Percentiles rank a stretch among this genome's conserved stretches.
Evolutionary conservation across 2,329 filamentous ascomycete species (phyloP).

Genomic region (Pseudonectria foliicola): DNA sequence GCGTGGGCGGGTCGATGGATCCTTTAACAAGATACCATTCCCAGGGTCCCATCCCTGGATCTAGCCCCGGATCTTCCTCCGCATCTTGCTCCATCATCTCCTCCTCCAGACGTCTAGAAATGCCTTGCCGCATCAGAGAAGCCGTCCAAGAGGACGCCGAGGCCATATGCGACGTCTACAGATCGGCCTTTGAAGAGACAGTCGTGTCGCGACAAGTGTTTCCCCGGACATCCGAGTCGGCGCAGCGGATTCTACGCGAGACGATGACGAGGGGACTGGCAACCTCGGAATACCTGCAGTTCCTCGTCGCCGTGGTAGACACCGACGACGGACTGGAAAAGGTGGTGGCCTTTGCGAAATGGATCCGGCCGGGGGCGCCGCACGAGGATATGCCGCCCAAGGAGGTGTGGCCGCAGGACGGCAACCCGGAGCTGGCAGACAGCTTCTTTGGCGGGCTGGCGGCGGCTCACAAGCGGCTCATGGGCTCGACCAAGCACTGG

Average conservation of each 20-base stretch:
- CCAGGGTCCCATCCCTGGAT: too few relatives aligned
- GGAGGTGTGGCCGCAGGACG: slow-evolving; percentile 33
- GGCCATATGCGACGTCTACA: slow-evolving; percentile 35
- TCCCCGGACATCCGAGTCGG: slow-evolving; percentile 18
- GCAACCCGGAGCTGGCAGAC: slow-evolving; percentile 27
- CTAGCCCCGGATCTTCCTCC: too few relatives aligned
- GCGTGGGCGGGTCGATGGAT: too few relatives aligned
- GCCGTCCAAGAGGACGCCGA: slow-evolving; percentile 34
- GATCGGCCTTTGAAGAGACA: slow-evolving; percentile 36
- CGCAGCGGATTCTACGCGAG: slow-evolving; percentile 29
- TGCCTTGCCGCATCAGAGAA: slow-evolving; percentile 27
- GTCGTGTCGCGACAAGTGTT: slow-evolving; percentile 32
- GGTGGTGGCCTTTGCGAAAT: slow-evolving; percentile 42
- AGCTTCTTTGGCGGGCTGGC: slow-evolving; percentile 34
- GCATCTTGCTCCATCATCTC: too few relatives aligned
- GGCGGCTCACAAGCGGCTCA: slow-evolving; percentile 28
- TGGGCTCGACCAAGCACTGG: slow-evolving; percentile 38
- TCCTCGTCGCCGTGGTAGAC: slow-evolving; percentile 33
- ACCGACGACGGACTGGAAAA: slow-evolving; percentile 10
- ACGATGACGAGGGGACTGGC: slow-evolving; percentile 31
- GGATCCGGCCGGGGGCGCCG: slow-evolving; percentile 29
- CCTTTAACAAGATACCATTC: too few relatives aligned
- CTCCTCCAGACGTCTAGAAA: slow-evolving; percentile 1
- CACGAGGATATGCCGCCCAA: slow-evolving; percentile 18
- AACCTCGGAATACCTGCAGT: slow-evolving; percentile 29